Base-by-base conservation (phyloP, 768 basidiomycete genomes). In the Podaxis mareebaensis region DNA sequence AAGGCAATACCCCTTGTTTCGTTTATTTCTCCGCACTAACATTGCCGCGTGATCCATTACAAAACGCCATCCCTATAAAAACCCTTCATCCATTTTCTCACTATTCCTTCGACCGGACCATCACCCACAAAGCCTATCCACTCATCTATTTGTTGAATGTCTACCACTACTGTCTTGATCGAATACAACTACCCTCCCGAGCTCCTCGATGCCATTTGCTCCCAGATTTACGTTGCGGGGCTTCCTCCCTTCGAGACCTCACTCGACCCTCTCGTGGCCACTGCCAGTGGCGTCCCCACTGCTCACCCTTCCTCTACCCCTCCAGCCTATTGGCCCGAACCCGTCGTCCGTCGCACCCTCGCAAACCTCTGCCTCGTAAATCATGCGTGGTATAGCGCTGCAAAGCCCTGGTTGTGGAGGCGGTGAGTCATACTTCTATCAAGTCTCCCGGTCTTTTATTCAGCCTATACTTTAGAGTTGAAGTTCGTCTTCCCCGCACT, bases 391-490 rank as follows among this genome's bases (percentile, higher is more conserved):
- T 86, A 87, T 70, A 83, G 85, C 30, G 93, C 91, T 1, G 91
- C 93, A n/a, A 90, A 89, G 67, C 92, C 92, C 0, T 95, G 90
- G 91, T 78, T 95, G 4, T 95, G 93, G 92, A 85, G 84, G 63
- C 87, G 87, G 80, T 81, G 62, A 63, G 80, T 71, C 17, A 39
- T 56, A n/a, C 39, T 12, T 33, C 39, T 15, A 39, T 53, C 65
- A 33, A 51, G 55, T 64, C 56, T 52, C 54, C 40, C 33, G n/a
- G 28, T 6, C 44, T 26, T 38, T 64, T 13, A 44, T 53, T 63
- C 49, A 22, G 8, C 38, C 46, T 8, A 5, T 20, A 33, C 22
- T 24, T 36, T 58, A 81, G 80, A 64, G 78, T 95, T 65, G 93
- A 94, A 72, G 89, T 95, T 56, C 85, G 91, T 4, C 83, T 94